These are phyloP conservation scores for Coccomyxa subellipsoidea DNA, from an alignment of 163 green algal species.

Conservation along the genomic window DNA sequence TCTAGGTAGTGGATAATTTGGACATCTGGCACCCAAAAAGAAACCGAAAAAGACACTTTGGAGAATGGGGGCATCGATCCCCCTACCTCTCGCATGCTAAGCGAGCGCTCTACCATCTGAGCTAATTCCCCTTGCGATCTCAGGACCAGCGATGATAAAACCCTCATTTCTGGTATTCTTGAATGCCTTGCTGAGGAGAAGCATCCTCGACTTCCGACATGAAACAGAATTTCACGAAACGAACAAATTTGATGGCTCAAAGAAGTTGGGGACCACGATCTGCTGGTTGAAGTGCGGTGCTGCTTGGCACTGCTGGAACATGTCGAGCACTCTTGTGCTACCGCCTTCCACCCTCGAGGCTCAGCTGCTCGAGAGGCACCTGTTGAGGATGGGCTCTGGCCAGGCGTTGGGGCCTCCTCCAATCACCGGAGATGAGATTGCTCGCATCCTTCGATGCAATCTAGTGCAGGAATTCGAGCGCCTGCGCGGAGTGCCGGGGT, in stretches of 20 bases:
- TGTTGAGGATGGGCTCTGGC: neutral
- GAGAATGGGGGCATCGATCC: neutral
- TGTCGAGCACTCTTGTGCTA: neutral
- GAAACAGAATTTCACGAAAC: too few relatives aligned
- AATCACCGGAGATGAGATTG: neutral
- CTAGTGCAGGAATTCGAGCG: neutral
- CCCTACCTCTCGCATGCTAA: conserved; percentile 1
- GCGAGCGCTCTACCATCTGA: conserved; percentile 2
- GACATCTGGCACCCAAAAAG: neutral
- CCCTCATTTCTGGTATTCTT: neutral
- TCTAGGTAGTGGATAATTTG: neutral
- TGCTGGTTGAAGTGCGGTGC: too few relatives aligned
- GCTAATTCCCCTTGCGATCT: conserved; percentile 5
- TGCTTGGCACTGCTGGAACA: neutral
- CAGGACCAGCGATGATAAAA: neutral
- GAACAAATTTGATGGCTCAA: too few relatives aligned
- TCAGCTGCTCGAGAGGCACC: neutral
- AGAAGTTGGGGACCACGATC: too few relatives aligned
- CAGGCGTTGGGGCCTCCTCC: neutral
- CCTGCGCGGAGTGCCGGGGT: conserved; percentile 9
- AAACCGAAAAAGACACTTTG: neutral
- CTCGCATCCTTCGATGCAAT: conserved; percentile 8
- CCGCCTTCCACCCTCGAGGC: neutral
- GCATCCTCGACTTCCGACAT: neutral
- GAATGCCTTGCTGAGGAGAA: too few relatives aligned